phyloP scores from a whole-genome alignment of 2,329 filamentous ascomycete genomes.

The Parascedosporium putredinis region DNA sequence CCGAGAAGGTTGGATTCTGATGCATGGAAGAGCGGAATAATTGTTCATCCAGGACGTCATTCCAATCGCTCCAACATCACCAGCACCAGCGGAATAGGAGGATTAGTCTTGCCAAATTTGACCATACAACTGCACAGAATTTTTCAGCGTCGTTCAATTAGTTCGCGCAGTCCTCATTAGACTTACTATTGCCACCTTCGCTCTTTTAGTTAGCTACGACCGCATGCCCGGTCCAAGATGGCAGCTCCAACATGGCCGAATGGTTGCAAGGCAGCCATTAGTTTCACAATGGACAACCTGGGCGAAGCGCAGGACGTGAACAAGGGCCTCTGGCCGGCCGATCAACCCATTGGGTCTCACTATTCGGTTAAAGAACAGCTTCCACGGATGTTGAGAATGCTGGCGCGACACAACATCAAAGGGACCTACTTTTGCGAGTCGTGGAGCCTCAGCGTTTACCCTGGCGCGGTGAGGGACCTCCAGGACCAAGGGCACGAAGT shows the following conservation, averaged over 20 bases:
- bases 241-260: slow-evolving; percentile 15
- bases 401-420: slow-evolving; percentile 13
- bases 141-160: too few relatives aligned
- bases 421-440: slow-evolving; percentile 22
- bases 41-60: too few relatives aligned
- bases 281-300: slow-evolving; percentile 23
- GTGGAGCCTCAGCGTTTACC: slow-evolving; percentile 20
- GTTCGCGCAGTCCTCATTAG: too few relatives aligned
- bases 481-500: slow-evolving; percentile 17
- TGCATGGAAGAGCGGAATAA: too few relatives aligned
- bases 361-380: slow-evolving; percentile 16
- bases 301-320: slow-evolving; percentile 21
- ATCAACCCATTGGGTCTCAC: slow-evolving; percentile 16
- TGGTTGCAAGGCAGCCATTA: slow-evolving; percentile 16
- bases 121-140: too few relatives aligned
- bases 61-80: too few relatives aligned
- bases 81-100: too few relatives aligned
- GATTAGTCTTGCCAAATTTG: too few relatives aligned
- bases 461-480: slow-evolving; percentile 13
- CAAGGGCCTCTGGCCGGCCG: slow-evolving; percentile 14
- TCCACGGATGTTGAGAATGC: slow-evolving; percentile 19
- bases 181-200: too few relatives aligned
- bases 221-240: too few relatives aligned
- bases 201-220: too few relatives aligned
- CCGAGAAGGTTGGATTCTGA: too few relatives aligned